Conservation (phyloP, 75 land plant species). For the Cryptomeria japonica region DNA sequence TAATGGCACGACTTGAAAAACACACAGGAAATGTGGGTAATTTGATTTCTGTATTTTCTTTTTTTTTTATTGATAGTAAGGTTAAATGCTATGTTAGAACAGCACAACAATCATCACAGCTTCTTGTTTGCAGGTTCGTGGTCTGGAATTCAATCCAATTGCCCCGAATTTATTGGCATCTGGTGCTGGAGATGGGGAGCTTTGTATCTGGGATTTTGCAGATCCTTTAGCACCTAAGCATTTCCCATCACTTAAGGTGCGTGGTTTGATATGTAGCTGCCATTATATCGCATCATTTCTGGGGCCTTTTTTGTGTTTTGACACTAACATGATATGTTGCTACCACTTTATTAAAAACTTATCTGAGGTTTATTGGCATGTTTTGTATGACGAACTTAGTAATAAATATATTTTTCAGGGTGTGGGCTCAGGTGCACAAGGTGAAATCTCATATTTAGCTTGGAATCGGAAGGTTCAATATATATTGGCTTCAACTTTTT, state of each 20-base stretch:
- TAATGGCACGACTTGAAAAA: slow-evolving; percentile 48
- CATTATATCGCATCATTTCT: background rate
- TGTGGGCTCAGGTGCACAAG: slow-evolving; percentile 65
- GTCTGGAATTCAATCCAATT: slow-evolving; percentile 75
- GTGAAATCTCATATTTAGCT: slow-evolving; percentile 76
- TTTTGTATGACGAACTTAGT: background rate
- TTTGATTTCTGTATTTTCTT: background rate
- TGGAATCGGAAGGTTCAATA: slow-evolving; percentile 90
- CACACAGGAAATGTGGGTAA: slow-evolving; percentile 71
- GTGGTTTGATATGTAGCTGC: no score
- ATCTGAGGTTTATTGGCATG: background rate
- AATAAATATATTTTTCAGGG: slow-evolving; percentile 31
- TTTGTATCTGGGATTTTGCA: slow-evolving; percentile 86
- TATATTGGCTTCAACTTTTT: slow-evolving; percentile 88
- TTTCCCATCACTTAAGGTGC: slow-evolving; percentile 81
- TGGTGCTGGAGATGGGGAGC: slow-evolving; percentile 93
- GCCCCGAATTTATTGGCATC: slow-evolving; percentile 91
- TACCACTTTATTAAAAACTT: background rate
- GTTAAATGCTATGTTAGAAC: background rate
- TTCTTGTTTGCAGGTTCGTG: slow-evolving; percentile 69
- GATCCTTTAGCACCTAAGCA: slow-evolving; percentile 58
- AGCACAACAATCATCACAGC: background rate
- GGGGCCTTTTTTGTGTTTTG: background rate
- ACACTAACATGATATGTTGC: background rate
- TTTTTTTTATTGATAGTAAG: background rate